phyloP scores from a whole-genome alignment of 495 filamentous ascomycete genomes.

The Lasiosphaeriaceae sp. region DNA sequence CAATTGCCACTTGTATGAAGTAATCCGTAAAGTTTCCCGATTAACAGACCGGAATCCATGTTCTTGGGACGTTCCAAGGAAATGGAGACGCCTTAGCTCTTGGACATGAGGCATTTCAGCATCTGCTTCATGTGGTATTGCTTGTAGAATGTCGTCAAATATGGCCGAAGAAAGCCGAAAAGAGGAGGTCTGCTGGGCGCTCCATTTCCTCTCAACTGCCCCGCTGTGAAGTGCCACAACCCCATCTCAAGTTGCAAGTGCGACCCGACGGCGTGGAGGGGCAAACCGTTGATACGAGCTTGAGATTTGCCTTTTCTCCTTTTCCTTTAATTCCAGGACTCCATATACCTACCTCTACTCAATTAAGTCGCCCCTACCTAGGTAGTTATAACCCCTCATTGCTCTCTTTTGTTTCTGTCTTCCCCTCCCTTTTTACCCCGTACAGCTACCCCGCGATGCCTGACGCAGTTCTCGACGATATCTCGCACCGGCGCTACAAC shows the following conservation, averaged over 20 bases:
- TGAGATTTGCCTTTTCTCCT: neutral
- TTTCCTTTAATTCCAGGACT: neutral
- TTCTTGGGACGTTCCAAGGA: too few relatives aligned
- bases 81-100: too few relatives aligned
- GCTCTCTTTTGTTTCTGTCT: neutral
- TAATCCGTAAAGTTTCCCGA: too few relatives aligned
- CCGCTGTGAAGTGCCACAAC: neutral
- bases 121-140: neutral
- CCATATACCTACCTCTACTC: neutral
- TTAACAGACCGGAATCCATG: too few relatives aligned
- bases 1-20: too few relatives aligned
- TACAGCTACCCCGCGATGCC: slow-evolving; percentile 36
- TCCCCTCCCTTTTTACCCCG: neutral
- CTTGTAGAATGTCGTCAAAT: neutral
- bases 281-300: neutral
- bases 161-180: neutral
- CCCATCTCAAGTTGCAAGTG: neutral
- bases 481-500: slow-evolving; percentile 94
- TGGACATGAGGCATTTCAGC: too few relatives aligned
- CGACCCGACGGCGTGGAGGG: neutral
- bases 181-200: neutral
- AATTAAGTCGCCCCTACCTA: neutral
- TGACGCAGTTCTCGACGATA: slow-evolving; percentile 81
- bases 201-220: neutral
- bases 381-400: too few relatives aligned